Evolutionary conservation across 2,329 filamentous ascomycete genomes (phyloP).

Genomic region (Talaromyces atroroseus): DNA sequence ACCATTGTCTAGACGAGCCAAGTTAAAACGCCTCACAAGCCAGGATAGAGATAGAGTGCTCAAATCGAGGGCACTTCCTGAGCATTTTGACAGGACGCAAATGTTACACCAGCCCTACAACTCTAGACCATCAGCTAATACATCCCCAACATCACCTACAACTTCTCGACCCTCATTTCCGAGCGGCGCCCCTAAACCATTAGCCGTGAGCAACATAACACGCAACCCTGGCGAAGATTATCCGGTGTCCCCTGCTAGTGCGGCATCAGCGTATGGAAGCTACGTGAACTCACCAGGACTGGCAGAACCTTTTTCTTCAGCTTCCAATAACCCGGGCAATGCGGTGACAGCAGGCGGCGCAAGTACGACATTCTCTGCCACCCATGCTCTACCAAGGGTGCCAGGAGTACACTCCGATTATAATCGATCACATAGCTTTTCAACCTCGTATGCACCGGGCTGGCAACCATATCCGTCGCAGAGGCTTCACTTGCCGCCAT

Average conservation of each 20-base stretch:
- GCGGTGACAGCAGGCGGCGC: conserved; percentile 22
- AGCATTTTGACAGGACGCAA: conserved; percentile 56
- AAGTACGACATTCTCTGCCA: conserved; percentile 25
- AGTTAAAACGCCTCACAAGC: conserved; percentile 56
- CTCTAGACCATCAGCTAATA: conserved; percentile 38
- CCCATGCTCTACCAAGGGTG: conserved; percentile 15
- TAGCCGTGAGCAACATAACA: conserved; percentile 31
- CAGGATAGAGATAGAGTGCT: conserved; percentile 59
- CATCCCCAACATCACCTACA: conserved; percentile 44
- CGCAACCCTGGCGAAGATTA: conserved; percentile 34
- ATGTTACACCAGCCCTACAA: conserved; percentile 53
- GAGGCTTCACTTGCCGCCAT: conserved; percentile 25
- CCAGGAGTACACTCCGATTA: conserved; percentile 18
- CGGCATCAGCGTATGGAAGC: conserved; percentile 29
- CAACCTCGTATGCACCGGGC: conserved; percentile 23
- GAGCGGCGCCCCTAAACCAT: conserved; percentile 29
- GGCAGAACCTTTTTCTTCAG: conserved; percentile 23
- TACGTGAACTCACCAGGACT: conserved; percentile 28
- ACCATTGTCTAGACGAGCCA: conserved; percentile 46
- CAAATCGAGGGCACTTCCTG: conserved; percentile 54
- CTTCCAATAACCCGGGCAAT: conserved; percentile 20
- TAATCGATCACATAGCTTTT: conserved; percentile 32
- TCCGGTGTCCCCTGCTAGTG: conserved; percentile 32
- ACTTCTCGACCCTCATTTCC: conserved; percentile 35
- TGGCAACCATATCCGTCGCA: conserved; percentile 21